Base-by-base conservation (phyloP, 345 rosid genomes). In the Hevea brasiliensis region DNA sequence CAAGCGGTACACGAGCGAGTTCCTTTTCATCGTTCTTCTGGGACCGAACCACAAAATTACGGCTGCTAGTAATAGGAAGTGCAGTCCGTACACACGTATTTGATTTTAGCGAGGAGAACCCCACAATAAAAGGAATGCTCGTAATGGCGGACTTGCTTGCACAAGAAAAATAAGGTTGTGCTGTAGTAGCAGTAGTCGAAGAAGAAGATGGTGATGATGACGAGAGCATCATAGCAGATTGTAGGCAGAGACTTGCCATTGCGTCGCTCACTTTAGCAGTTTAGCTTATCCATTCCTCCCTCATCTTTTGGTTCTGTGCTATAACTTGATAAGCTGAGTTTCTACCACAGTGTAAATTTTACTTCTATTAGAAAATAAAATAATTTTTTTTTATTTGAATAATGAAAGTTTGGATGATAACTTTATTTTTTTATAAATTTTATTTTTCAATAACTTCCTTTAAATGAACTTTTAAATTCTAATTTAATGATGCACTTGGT, bases 1-100 rank as follows among this genome's bases (percentile, higher is more conserved):
- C 82, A 20, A 79, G 72, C 3, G 82, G 82, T 15, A 79, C 63
- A 20, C 41, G 54, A 71, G 78, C 6, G 13, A 58, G 15, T 20
- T 1, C 44, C 23, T 35, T 57, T 23, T 69, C 41, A 13, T 67
- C 77, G 8, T 45, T 64, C 42, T 76, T 65, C 72, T 65, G 57
- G 18, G 66, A 71, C 55, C 71, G 79, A 55, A 70, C 79, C 60
- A 44, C 32, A 10, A 51, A 68, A 41, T 56, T 61, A 24, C 73
- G 61, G 18, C 14, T 27, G 63, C 13, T 35, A 0, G 6, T 67
- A 29, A 65, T n/a, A 67, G 72, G 60, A 74, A 67, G 40, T 18
- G 40, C 26, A 0, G 58, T 57, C 24, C 12, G 37, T 3, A 24
- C 53, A 58, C 21, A 60, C 18, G 74, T 57, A 7, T 50, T 74